Percentiles rank a stretch among this genome's conserved stretches.
Conservation (phyloP, 768 basidiomycete species). For the Tylopilus subfusipes region DNA sequence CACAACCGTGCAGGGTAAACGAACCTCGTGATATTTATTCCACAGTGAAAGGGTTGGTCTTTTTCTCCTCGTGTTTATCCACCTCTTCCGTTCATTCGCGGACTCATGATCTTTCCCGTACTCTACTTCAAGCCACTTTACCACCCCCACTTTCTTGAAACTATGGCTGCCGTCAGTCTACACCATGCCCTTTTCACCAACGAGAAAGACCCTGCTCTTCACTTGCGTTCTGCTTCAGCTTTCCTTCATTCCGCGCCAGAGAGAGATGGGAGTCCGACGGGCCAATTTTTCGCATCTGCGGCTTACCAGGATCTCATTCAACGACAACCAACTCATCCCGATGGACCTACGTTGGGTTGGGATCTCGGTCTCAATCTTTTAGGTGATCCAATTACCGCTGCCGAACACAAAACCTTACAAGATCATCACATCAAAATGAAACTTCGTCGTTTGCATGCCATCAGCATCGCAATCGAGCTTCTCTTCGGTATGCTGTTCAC, state of each 20-base stretch:
- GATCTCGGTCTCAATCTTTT: constrained; percentile 30
- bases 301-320: constrained; percentile 38
- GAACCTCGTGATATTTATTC: constrained; percentile 14
- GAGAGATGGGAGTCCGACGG: constrained; percentile 14
- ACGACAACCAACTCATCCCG: constrained; percentile 43
- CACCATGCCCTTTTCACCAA: constrained; percentile 51
- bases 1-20: neutral
- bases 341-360: constrained; percentile 31
- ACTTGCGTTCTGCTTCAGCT: constrained; percentile 18
- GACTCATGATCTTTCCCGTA: constrained; percentile 16
- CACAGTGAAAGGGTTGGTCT: constrained; percentile 12
- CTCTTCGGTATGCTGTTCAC: constrained; percentile 35
- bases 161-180: constrained; percentile 60
- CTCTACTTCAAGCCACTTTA: constrained; percentile 4
- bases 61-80: constrained; percentile 7
- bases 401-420: constrained; percentile 31
- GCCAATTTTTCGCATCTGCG: constrained; percentile 18
- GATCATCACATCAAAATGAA: constrained; percentile 29
- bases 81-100: neutral
- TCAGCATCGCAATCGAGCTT: constrained; percentile 27
- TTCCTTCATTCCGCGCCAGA: constrained; percentile 19
- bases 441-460: constrained; percentile 33
- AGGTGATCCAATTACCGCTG: constrained; percentile 29
- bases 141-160: constrained; percentile 15
- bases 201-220: constrained; percentile 22